Conservation (phyloP, 805 yeast species). For the Ogataea wickerhamii region DNA sequence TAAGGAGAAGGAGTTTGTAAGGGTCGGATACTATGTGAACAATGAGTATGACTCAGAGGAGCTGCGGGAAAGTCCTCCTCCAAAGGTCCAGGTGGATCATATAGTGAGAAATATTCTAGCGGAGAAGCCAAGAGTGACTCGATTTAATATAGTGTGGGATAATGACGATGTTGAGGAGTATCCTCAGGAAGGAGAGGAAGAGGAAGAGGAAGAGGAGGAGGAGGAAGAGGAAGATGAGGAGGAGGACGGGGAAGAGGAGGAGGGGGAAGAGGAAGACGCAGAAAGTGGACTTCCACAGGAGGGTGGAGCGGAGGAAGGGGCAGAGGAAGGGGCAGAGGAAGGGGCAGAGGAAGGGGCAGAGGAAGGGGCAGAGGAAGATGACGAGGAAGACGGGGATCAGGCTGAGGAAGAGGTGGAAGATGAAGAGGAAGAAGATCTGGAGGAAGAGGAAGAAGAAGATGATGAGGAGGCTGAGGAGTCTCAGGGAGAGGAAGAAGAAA, state of each 20-base stretch:
- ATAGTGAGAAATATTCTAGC: conserved; percentile 93
- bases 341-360: conserved; percentile 15
- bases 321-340: conserved; percentile 26
- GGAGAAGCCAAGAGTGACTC: conserved; percentile 95
- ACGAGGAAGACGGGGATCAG: conserved; percentile 41
- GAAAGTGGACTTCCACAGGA: no score
- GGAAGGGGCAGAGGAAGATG: conserved; percentile 42
- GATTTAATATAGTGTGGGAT: conserved; percentile 97
- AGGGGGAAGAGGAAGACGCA: conserved; percentile 41
- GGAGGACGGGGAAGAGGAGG: conserved; percentile 54
- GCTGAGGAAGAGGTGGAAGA: conserved; percentile 42
- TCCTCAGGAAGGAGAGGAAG: conserved; percentile 70
- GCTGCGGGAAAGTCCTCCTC: conserved; percentile 88
- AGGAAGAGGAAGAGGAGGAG: conserved; percentile 59
- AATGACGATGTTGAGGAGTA: conserved; percentile 65
- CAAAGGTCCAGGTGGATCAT: conserved; percentile 88
- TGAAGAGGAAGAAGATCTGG: conserved; percentile 33
- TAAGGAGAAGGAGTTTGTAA: conserved; percentile 88
- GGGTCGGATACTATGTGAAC: conserved; percentile 97
- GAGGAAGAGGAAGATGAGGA: conserved; percentile 55
- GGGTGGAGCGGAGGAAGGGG: background rate
- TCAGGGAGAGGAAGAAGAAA: conserved; percentile 27
- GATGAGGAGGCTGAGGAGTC: conserved; percentile 25
- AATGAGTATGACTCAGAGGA: conserved; percentile 96
- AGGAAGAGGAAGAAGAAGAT: conserved; percentile 19